phyloP scores from a whole-genome alignment of 106 monocot species.

The Allium fistulosum region DNA sequence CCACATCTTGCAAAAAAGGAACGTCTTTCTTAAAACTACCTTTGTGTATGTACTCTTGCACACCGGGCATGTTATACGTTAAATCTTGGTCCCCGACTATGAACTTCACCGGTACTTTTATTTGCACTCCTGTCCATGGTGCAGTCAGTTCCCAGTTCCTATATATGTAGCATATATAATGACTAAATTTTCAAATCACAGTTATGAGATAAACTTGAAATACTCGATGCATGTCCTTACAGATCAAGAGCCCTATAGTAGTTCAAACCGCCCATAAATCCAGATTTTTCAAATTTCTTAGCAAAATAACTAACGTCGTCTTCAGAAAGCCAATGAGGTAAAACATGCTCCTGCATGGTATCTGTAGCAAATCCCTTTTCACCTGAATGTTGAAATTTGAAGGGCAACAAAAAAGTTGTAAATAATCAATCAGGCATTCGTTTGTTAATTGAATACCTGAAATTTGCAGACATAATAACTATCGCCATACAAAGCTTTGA shows the following conservation, averaged over 20 bases:
- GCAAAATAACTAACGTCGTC: constrained; percentile 43
- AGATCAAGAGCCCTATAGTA: constrained; percentile 55
- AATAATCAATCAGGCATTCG: not conserved
- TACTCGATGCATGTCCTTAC: constrained; percentile 16
- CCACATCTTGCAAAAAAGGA: constrained; percentile 41
- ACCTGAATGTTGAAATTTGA: not conserved
- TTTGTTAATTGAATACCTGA: not conserved
- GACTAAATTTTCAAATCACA: not conserved
- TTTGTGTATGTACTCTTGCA: constrained; percentile 40
- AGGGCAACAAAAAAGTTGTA: not conserved
- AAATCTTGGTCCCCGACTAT: constrained; percentile 42
- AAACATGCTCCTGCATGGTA: constrained; percentile 10
- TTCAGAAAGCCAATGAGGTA: constrained; percentile 52
- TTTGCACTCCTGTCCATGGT: constrained; percentile 41
- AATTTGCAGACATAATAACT: constrained; percentile 9
- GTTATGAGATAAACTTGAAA: not conserved
- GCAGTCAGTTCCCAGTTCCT: constrained; percentile 57
- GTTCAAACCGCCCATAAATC: constrained; percentile 59
- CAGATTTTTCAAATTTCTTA: constrained; percentile 37
- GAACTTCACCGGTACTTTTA: constrained; percentile 45
- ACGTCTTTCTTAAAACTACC: constrained; percentile 45
- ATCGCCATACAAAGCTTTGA: constrained; percentile 29
- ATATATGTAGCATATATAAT: not conserved
- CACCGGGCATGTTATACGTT: constrained; percentile 10
- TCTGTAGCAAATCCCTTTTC: constrained; percentile 16